Conservation (phyloP, 2,329 filamentous ascomycete species). For the Nemania sp. region DNA sequence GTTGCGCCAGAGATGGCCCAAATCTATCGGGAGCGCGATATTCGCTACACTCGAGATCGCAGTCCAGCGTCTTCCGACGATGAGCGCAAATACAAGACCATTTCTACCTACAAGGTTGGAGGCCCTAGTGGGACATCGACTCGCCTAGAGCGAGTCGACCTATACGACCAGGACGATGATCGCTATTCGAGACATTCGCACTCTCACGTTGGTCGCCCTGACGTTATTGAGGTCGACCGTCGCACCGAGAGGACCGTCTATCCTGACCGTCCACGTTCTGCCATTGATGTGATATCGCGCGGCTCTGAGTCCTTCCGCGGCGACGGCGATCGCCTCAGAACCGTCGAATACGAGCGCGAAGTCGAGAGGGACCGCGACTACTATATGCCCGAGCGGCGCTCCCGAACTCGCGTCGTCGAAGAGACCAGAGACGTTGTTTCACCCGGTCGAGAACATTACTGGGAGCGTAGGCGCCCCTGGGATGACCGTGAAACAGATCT, state of each 20-base stretch:
- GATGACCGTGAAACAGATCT: slow-evolving; percentile 58
- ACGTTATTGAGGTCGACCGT: slow-evolving; percentile 50
- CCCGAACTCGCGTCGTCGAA: slow-evolving; percentile 54
- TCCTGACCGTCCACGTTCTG: slow-evolving; percentile 65
- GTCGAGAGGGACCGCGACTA: slow-evolving; percentile 47
- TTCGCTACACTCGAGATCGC: slow-evolving; percentile 49
- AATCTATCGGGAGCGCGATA: slow-evolving; percentile 50
- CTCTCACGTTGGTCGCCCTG: slow-evolving; percentile 43
- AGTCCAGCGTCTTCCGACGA: slow-evolving; percentile 48
- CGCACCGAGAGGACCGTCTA: slow-evolving; percentile 56
- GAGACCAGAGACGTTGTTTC: slow-evolving; percentile 55
- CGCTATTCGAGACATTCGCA: slow-evolving; percentile 46
- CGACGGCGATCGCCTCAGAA: slow-evolving; percentile 48
- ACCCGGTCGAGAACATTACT: slow-evolving; percentile 55
- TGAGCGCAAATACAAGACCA: slow-evolving; percentile 47
- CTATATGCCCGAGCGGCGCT: slow-evolving; percentile 44
- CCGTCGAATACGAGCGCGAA: slow-evolving; percentile 50
- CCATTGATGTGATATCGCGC: slow-evolving; percentile 55
- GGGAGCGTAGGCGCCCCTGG: slow-evolving; percentile 55
- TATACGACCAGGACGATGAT: slow-evolving; percentile 48
- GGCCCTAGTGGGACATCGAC: slow-evolving; percentile 42
- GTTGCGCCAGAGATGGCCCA: slow-evolving; percentile 39
- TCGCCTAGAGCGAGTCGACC: slow-evolving; percentile 46
- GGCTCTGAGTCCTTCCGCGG: slow-evolving; percentile 52
- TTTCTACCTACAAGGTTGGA: slow-evolving; percentile 50